These are phyloP conservation scores for Xylaria sp. DNA, from an alignment of 2,329 filamentous ascomycete genomes.

Conservation along the genomic window DNA sequence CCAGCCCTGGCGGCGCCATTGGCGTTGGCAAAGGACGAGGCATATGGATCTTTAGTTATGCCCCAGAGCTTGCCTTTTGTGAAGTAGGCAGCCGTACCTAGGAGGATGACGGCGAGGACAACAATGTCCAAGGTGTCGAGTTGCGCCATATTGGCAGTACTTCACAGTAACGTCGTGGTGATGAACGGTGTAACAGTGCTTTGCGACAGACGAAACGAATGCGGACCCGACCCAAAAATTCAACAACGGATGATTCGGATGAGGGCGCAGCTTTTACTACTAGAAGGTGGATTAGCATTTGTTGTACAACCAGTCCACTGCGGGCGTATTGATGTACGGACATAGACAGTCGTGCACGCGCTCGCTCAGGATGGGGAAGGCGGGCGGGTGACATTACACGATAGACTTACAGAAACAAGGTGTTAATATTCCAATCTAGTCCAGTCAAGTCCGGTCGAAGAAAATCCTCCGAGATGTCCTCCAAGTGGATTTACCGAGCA, in stretches of 20 bases:
- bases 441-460: constrained; percentile 7
- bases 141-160: constrained; percentile 78
- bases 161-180: constrained; percentile 36
- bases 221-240: neutral
- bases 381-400: constrained; percentile 1
- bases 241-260: neutral
- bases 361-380: constrained; percentile 8
- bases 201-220: constrained; percentile 12
- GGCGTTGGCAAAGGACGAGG: constrained; percentile 75
- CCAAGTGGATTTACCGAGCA: constrained; percentile 29
- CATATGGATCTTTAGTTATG: constrained; percentile 88
- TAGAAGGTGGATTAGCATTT: constrained; percentile 26
- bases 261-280: constrained; percentile 1
- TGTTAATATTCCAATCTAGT: constrained; percentile 10
- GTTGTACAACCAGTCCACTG: constrained; percentile 22
- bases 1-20: constrained; percentile 77
- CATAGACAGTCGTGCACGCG: constrained; percentile 13
- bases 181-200: neutral
- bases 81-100: constrained; percentile 94
- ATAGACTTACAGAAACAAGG: constrained; percentile 27
- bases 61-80: constrained; percentile 97
- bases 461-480: constrained; percentile 17
- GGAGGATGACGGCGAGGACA: constrained; percentile 85
- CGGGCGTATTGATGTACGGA: neutral
- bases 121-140: constrained; percentile 95